phyloP scores from a whole-genome alignment of 345 rosid species.

The Eutrema heterophyllum region DNA sequence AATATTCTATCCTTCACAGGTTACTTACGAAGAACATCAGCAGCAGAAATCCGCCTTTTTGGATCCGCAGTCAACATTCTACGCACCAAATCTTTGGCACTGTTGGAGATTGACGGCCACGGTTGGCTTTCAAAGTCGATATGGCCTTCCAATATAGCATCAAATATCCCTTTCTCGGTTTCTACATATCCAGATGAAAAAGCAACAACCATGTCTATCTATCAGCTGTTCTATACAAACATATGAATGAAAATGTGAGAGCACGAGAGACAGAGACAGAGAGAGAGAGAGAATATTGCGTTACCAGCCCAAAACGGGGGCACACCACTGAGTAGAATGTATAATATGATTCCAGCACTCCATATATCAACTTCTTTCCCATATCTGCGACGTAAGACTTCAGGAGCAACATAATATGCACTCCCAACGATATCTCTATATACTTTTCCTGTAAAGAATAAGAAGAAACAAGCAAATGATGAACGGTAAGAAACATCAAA shows the following conservation, averaged over 20 bases:
- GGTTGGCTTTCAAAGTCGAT: constrained; percentile 79
- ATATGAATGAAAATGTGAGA: background rate
- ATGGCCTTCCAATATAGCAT: constrained; percentile 69
- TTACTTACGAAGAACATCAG: constrained; percentile 74
- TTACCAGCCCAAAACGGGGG: constrained; percentile 96
- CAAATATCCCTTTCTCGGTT: constrained; percentile 76
- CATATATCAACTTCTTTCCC: constrained; percentile 80
- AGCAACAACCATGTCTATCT: background rate
- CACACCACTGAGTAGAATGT: constrained; percentile 83
- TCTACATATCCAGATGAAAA: constrained; percentile 40
- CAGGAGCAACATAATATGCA: constrained; percentile 66
- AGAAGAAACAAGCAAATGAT: constrained; percentile 21
- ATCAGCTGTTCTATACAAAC: background rate
- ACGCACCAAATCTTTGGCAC: constrained; percentile 84
- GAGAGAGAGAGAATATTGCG: background rate
- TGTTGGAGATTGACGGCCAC: constrained; percentile 82
- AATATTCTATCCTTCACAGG: background rate
- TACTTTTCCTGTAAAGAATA: constrained; percentile 44
- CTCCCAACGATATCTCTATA: constrained; percentile 74
- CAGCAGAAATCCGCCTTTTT: constrained; percentile 67
- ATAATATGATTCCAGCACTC: constrained; percentile 82
- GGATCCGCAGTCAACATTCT: constrained; percentile 80
- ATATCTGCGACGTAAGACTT: constrained; percentile 61
- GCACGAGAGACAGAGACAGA: background rate
- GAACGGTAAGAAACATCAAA: background rate